These are phyloP conservation scores for Ceratocystis harringtonii DNA, from an alignment of 2,329 filamentous ascomycete species.

Conservation along the genomic window DNA sequence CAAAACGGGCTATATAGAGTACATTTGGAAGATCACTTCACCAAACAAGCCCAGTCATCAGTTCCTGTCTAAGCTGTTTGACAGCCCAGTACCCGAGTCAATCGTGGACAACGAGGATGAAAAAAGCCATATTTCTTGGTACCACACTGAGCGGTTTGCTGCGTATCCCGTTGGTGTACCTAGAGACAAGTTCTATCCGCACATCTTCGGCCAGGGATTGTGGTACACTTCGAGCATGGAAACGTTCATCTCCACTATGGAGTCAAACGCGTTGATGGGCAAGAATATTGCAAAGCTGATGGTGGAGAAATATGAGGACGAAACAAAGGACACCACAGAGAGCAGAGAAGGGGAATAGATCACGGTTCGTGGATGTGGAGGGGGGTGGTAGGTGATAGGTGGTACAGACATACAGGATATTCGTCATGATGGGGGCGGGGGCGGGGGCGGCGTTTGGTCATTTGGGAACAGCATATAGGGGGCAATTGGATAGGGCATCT, in stretches of 20 bases:
- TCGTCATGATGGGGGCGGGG: too few relatives aligned
- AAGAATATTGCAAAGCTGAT: conserved; percentile 66
- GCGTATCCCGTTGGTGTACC: conserved; percentile 79
- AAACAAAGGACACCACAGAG: not conserved
- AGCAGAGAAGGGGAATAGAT: not conserved
- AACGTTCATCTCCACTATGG: conserved; percentile 93
- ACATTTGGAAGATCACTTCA: conserved; percentile 52
- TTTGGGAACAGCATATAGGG: too few relatives aligned
- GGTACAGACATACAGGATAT: too few relatives aligned
- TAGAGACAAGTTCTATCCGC: conserved; percentile 73
- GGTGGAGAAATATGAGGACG: conserved; percentile 35
- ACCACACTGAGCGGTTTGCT: conserved; percentile 61
- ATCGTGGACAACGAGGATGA: conserved; percentile 26
- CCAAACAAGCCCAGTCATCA: conserved; percentile 36
- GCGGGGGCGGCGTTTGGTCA: too few relatives aligned
- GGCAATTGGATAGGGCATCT: not conserved
- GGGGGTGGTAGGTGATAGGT: not conserved
- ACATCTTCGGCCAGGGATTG: conserved; percentile 48
- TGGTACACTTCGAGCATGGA: conserved; percentile 70
- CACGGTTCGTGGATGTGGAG: not conserved
- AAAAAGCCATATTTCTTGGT: conserved; percentile 52
- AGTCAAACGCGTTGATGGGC: conserved; percentile 85
- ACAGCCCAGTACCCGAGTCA: conserved; percentile 31
- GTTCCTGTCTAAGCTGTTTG: conserved; percentile 40
- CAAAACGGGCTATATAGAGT: conserved; percentile 36